These are phyloP conservation scores for Onygenales sp. DNA, from an alignment of 2,329 filamentous ascomycete species.

Conservation along the genomic window DNA sequence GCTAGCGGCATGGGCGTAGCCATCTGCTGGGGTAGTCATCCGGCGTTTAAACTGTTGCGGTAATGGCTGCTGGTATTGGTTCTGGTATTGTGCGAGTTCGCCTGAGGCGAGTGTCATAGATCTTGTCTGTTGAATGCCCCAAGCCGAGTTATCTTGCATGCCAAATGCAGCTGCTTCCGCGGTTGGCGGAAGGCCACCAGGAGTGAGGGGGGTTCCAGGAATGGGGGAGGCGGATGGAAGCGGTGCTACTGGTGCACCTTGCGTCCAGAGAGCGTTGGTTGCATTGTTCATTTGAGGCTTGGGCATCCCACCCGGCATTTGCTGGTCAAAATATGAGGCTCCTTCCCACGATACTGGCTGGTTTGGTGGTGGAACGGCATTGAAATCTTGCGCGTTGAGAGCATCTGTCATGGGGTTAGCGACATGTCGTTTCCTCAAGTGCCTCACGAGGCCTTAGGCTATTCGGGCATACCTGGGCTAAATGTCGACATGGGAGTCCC, in stretches of 20 bases:
- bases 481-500: conserved; percentile 26
- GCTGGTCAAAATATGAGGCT: conserved; percentile 26
- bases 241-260: conserved; percentile 18
- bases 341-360: conserved; percentile 29
- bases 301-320: conserved; percentile 20
- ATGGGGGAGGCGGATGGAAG: conserved; percentile 21
- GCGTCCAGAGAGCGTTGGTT: conserved; percentile 25
- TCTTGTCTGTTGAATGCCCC: conserved; percentile 23
- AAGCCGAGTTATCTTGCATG: conserved; percentile 21
- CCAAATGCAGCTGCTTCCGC: conserved; percentile 22
- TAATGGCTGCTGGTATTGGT: conserved; percentile 21
- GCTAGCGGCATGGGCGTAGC: conserved; percentile 1
- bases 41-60: conserved; percentile 26
- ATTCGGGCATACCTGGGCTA: conserved; percentile 23
- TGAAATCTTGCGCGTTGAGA: conserved; percentile 20
- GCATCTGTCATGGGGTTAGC: conserved; percentile 18
- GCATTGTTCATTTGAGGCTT: conserved; percentile 27
- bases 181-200: conserved; percentile 21
- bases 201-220: conserved; percentile 21
- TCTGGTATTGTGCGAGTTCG: conserved; percentile 18
- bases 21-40: conserved; percentile 27
- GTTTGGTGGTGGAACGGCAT: conserved; percentile 23
- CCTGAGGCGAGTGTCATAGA: conserved; percentile 26
- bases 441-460: neutral
- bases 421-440: neutral